Evolutionary conservation across 371 early-diverging fungal genomes (phyloP), one percentile per base, ranked within the genome.

Genomic region (Mucor lusitanicus): DNA sequence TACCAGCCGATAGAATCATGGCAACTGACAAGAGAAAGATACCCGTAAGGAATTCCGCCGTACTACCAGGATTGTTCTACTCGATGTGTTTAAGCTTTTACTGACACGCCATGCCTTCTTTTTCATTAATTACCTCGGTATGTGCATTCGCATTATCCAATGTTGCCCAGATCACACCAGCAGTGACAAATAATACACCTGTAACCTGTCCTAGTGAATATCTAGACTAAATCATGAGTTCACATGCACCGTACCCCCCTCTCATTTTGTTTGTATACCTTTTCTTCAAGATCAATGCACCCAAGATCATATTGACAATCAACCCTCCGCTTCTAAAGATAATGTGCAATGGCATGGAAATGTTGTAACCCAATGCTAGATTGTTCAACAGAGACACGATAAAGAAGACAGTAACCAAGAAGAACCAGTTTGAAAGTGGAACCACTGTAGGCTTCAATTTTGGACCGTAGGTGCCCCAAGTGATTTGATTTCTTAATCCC

Each of bases 261-360:
- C 30, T 9, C 6, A n/a, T 21, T 4, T 54, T 7, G 17, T 7
- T 32, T 12, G 2, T 61, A 6, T 87, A 93, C 83, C 88, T 81
- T 70, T 92, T 94, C 28, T 82, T 78, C 68, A 92, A 74, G 28
- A 92, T 61, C 12, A 91, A n/a, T 70, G 83, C 87, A 8, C 95
- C 95, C 67, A 94, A 76, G 6, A 88, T 70, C 95, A 96, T 94
- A 70, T 91, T 94, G 32, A 93, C 86, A 68, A 94, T 85, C 50
- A 96, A 78, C 23, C 92, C 90, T 32, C 91, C 92, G 8, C 92
- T 91, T 54, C 95, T 83, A 68, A 96, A 96, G 59, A 96, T 91
- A 60, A 96, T 96, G 70, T 96, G 97, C 57, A 96, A 71, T 6
- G 95, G 95, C 44, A 96, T 87, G 7, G 94, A 88, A 40, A 96